phyloP scores from a whole-genome alignment of 1,139 yeast species.

The Insectozyma bohioensis region DNA sequence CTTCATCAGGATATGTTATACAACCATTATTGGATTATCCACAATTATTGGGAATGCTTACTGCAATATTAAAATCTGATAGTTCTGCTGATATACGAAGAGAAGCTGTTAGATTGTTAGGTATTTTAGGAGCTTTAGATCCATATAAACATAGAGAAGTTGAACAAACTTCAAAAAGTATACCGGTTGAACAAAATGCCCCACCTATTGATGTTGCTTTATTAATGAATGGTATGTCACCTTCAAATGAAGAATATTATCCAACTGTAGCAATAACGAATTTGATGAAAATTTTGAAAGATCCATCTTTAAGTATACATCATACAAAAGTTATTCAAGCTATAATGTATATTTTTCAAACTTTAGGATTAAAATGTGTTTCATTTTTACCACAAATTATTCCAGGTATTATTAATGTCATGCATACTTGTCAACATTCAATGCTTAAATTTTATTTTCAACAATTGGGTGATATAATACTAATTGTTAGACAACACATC shows the following conservation, averaged over 20 bases:
- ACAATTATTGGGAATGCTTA: conserved; percentile 76
- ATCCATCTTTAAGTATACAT: conserved; percentile 79
- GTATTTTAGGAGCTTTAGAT: conserved; percentile 94
- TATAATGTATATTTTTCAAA: conserved; percentile 84
- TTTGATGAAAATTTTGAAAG: conserved; percentile 78
- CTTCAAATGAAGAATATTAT: conserved; percentile 89
- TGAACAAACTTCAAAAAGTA: conserved; percentile 65
- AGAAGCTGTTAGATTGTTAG: conserved; percentile 84
- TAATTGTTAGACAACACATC: conserved; percentile 86
- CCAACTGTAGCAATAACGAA: conserved; percentile 93
- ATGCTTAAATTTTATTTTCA: conserved; percentile 89
- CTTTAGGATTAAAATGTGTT: conserved; percentile 85
- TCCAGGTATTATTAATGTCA: conserved; percentile 83
- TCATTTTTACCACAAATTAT: conserved; percentile 82
- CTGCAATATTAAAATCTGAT: conserved; percentile 79
- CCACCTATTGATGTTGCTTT: conserved; percentile 89
- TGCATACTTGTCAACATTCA: conserved; percentile 79
- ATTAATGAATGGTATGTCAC: conserved; percentile 91
- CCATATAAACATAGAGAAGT: conserved; percentile 94
- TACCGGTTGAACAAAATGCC: conserved; percentile 75
- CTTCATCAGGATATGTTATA: conserved; percentile 92
- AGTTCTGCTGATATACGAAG: conserved; percentile 71
- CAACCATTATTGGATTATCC: conserved; percentile 93
- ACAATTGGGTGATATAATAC: conserved; percentile 76
- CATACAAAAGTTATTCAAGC: conserved; percentile 93